Conservation (phyloP, 1,139 yeast genomes). For the Meyerozyma carpophila region DNA sequence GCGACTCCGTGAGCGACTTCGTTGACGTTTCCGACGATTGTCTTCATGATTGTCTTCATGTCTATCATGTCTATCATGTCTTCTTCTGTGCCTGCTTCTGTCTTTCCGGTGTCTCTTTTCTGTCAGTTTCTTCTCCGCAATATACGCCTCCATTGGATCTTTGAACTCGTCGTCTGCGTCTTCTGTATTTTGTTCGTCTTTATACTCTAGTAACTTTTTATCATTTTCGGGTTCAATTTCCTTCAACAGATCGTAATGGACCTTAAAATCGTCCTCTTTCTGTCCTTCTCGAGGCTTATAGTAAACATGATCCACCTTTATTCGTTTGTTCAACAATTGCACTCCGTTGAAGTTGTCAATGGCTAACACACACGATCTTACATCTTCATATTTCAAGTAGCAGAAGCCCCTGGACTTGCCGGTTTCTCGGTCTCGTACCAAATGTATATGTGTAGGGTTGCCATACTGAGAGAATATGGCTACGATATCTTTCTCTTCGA, state of each 20-base stretch:
- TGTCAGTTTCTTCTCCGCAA: constrained; percentile 2
- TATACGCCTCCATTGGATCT: constrained; percentile 12
- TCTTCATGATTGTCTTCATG: background rate
- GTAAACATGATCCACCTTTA: constrained; percentile 75
- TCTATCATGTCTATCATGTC: constrained; percentile 4
- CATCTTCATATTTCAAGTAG: constrained; percentile 78
- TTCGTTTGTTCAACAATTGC: constrained; percentile 44
- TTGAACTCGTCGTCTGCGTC: constrained; percentile 10
- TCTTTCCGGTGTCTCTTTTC: constrained; percentile 2
- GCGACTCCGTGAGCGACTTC: too few species aligned
- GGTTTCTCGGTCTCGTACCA: constrained; percentile 63
- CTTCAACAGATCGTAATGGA: constrained; percentile 20
- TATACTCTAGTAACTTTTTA: background rate
- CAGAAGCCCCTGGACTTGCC: constrained; percentile 72
- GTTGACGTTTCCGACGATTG: background rate
- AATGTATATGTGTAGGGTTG: constrained; percentile 69
- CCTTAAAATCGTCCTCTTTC: constrained; percentile 36
- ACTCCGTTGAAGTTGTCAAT: constrained; percentile 85
- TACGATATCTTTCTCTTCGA: constrained; percentile 71
- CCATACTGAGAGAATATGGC: constrained; percentile 89
- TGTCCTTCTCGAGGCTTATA: constrained; percentile 53
- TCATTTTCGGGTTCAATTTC: background rate
- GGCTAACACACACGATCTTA: constrained; percentile 75
- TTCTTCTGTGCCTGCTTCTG: constrained; percentile 5
- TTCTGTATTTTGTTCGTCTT: background rate